A percentile compares a stretch with the other conserved stretches of the same genome.
Evolutionary conservation across 139 green algal genomes (phyloP).

Genomic region (Marvania coccoides): DNA sequence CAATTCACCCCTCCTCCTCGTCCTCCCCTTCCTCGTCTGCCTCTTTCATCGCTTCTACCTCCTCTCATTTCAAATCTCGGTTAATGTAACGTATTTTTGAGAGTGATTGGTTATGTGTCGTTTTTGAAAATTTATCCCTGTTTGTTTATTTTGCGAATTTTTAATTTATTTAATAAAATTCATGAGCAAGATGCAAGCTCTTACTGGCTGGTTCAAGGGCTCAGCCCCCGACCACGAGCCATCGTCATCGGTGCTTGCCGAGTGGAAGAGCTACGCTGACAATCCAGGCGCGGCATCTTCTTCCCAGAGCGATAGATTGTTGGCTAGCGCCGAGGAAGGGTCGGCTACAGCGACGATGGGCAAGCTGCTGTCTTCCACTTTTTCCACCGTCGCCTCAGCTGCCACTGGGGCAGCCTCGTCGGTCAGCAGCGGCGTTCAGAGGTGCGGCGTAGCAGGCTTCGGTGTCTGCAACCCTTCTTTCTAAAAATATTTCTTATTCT

Average conservation of each 20-base stretch:
- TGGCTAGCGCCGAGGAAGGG: slow-evolving; percentile 31
- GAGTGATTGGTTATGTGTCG: no score
- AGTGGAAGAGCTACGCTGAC: slow-evolving; percentile 42
- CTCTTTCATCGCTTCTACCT: no score
- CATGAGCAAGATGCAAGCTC: slow-evolving; percentile 10
- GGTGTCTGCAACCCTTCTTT: neutral
- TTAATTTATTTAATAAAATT: no score
- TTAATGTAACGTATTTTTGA: no score
- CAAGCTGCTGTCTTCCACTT: neutral
- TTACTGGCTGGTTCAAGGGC: slow-evolving; percentile 14
- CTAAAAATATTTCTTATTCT: neutral
- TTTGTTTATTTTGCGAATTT: no score
- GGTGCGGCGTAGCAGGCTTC: neutral
- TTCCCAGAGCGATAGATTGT: slow-evolving; percentile 2
- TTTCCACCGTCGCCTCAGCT: neutral
- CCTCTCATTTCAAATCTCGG: no score
- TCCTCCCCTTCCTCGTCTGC: no score
- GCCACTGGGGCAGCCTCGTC: neutral
- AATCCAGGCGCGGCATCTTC: neutral
- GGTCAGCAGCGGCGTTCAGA: neutral
- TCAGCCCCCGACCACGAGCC: slow-evolving; percentile 21
- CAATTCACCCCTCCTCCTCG: no score
- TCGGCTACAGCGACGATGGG: neutral
- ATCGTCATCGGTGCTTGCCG: slow-evolving; percentile 24
- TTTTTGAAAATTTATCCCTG: no score